Evolutionary conservation across 2,329 filamentous ascomycete genomes (phyloP).

Genomic region (Epichloe festucae): DNA sequence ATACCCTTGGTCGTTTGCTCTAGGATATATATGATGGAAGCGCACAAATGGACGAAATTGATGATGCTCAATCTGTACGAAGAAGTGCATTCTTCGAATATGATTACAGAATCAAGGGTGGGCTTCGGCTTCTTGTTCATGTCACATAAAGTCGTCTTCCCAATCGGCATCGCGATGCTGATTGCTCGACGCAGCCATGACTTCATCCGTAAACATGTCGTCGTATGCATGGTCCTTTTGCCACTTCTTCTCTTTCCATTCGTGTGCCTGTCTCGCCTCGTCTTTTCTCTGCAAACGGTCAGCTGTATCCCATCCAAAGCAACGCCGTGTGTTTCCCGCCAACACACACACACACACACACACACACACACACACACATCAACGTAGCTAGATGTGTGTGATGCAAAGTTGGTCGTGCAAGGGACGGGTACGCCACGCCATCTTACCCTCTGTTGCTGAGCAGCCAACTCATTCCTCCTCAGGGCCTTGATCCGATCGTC

Average conservation of each 20-base stretch:
- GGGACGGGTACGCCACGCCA: no score
- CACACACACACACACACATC: no score
- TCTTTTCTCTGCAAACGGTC: constrained; percentile 52
- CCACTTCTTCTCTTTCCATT: constrained; percentile 80
- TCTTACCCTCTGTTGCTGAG: constrained; percentile 45
- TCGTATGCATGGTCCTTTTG: constrained; percentile 96
- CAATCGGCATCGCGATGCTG: constrained; percentile 67
- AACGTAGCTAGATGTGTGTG: background rate
- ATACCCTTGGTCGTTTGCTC: background rate
- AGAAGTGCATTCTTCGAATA: background rate
- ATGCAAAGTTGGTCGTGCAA: background rate
- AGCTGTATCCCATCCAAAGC: background rate
- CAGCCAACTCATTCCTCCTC: constrained; percentile 56
- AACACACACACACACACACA: no score
- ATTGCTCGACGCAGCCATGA: constrained; percentile 66
- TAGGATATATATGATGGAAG: background rate
- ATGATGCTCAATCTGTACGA: background rate
- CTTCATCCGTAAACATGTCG: constrained; percentile 75
- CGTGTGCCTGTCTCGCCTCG: constrained; percentile 58
- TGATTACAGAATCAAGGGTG: background rate
- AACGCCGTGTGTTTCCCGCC: no score
- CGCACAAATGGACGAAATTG: background rate
- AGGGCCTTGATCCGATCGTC: constrained; percentile 63
- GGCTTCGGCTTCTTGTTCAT: no score
- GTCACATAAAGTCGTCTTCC: constrained; percentile 86